Evolutionary conservation across 2,329 filamentous ascomycete genomes (phyloP).

Genomic region (Chaetomium sp.): DNA sequence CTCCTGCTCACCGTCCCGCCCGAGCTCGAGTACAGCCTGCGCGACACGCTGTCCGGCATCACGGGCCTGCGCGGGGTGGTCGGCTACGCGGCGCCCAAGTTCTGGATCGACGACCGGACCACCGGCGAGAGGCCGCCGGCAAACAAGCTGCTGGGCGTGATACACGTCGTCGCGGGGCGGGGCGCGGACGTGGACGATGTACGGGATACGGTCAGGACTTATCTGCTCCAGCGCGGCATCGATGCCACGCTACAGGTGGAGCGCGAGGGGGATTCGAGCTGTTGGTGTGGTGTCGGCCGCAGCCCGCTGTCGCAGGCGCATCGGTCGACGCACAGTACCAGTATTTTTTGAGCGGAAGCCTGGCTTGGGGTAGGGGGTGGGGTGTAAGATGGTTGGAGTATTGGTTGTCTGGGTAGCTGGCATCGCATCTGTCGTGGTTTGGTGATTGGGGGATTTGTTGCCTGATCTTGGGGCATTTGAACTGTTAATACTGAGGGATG

Average conservation of each 20-base stretch:
- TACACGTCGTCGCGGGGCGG: conserved; percentile 78
- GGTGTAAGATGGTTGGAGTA: background rate
- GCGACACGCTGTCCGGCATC: conserved; percentile 82
- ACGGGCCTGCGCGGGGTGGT: conserved; percentile 80
- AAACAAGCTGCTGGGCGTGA: conserved; percentile 72
- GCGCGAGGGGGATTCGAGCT: conserved; percentile 70
- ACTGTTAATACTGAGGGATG: background rate
- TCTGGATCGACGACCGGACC: conserved; percentile 81
- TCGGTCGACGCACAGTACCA: conserved; percentile 33
- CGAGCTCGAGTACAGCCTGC: conserved; percentile 82
- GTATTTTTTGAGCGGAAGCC: conserved; percentile 34
- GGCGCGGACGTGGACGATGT: conserved; percentile 80
- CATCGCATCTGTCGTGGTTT: background rate
- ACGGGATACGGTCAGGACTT: conserved; percentile 71
- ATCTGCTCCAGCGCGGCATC: conserved; percentile 70
- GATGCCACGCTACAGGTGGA: conserved; percentile 88
- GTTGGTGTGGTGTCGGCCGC: conserved; percentile 59
- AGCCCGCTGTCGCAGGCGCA: conserved; percentile 38
- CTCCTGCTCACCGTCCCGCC: conserved; percentile 83
- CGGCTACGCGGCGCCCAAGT: conserved; percentile 82
- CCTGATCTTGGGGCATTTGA: background rate
- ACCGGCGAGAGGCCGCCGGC: conserved; percentile 44
- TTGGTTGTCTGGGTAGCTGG: conserved; percentile 1
- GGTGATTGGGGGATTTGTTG: background rate
- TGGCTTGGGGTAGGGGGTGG: background rate